Evolutionary conservation across 2,329 filamentous ascomycete species (phyloP), one percentile per base, ranked within the genome.

Genomic region (Colletotrichum somersetense): DNA sequence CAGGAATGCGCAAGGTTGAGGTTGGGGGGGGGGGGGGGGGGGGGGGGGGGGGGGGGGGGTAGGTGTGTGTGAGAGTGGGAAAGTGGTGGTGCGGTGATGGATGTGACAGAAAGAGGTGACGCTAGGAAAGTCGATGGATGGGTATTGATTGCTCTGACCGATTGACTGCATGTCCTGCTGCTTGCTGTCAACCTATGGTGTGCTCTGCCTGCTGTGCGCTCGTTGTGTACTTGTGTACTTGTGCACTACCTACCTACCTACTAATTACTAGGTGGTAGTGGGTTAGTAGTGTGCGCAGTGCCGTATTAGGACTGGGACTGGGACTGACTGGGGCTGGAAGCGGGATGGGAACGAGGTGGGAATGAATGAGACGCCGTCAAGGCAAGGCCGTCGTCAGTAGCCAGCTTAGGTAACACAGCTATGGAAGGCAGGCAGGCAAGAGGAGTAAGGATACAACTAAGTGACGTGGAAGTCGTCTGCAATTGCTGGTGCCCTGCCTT

Each of bases 81-180:
- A 50, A 50, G 44, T 40, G 33, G 59, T n/a, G 33, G 59, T 50
- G 59, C 30, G 33, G 59, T 63, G 61, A 33, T 63, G 46, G 61
- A 53, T 40, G 59, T 46, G 46, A 62, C 26, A 30, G 61, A 53
- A 62, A 62, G 61, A 62, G 61, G 61, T 62, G 61, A 62, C 61
- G 61, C 61, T 62, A 52, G n/a, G 61, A 38, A 50, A 35, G 61
- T 35, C 42, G 42, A 62, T 48, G 46, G 46, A 48, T 30, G 30
- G 30, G 30, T 26, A 30, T 30, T 3, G 50, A 23, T 35, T 40
- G 46, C 40, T 26, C 61, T 38, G 23, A 18, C 46, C 35, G 61
- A 52, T 62, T 16, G 33, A n/a, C 44, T 62, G 18, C 33, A 26
- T 62, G 23, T n/a, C 42, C 40, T 61, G 44, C 58, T 20, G 20